phyloP scores from a whole-genome alignment of 768 basidiomycete genomes.

The Calocera cornea region DNA sequence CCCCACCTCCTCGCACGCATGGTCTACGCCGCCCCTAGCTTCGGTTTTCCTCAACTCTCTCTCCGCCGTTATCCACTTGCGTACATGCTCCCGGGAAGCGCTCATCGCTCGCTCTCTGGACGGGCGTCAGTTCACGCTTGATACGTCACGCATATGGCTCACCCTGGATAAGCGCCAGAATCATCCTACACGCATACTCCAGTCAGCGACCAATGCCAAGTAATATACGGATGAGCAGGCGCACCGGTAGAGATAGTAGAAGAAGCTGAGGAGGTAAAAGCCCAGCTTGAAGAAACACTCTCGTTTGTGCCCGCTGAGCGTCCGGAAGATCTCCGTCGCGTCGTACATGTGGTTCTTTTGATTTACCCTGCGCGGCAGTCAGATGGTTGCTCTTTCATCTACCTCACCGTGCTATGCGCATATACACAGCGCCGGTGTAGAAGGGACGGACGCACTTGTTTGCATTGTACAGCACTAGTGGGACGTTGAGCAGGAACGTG shows the following conservation, averaged over 20 bases:
- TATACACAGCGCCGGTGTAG: neutral
- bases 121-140: neutral
- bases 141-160: neutral
- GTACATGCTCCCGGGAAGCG: neutral
- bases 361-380: slow-evolving; percentile 49
- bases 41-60: too few relatives aligned
- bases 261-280: slow-evolving; percentile 82
- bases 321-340: slow-evolving; percentile 97
- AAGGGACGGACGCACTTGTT: slow-evolving; percentile 60
- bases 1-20: neutral
- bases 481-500: slow-evolving; percentile 78
- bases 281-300: slow-evolving; percentile 92
- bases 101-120: slow-evolving; percentile 1
- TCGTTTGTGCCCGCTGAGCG: slow-evolving; percentile 85
- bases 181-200: slow-evolving; percentile 45
- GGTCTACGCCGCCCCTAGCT: neutral
- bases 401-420: neutral
- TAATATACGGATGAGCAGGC: slow-evolving; percentile 22
- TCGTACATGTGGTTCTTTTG: slow-evolving; percentile 97
- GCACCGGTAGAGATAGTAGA: slow-evolving; percentile 82
- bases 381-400: neutral
- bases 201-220: neutral
- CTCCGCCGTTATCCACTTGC: too few relatives aligned
- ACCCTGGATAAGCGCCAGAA: slow-evolving; percentile 67
- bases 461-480: slow-evolving; percentile 76